These are phyloP conservation scores for Perilla frutescens DNA, from an alignment of 257 asterid species.

Conservation along the genomic window DNA sequence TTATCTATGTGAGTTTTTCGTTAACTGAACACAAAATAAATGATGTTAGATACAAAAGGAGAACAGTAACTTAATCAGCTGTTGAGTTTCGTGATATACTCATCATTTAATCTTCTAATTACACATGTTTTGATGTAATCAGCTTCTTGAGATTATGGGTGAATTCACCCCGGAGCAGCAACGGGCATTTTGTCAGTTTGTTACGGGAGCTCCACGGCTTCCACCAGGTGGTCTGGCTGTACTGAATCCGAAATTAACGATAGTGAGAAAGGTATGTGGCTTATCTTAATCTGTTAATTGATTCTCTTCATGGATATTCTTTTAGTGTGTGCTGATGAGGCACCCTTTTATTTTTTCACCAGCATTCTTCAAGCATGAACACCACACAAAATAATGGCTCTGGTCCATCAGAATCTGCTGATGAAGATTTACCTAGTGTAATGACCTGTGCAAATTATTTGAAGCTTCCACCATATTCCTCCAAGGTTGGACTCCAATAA, in stretches of 20 bases:
- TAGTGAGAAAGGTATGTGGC: constrained; percentile 85
- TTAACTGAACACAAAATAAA: constrained; percentile 10
- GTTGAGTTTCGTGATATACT: neutral
- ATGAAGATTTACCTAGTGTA: constrained; percentile 96
- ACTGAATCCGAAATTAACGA: constrained; percentile 92
- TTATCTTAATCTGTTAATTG: neutral
- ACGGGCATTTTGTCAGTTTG: constrained; percentile 96
- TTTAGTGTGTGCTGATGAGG: constrained; percentile 7
- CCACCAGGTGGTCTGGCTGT: constrained; percentile 98
- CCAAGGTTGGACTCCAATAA: constrained; percentile 59
- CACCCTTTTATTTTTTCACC: constrained; percentile 31
- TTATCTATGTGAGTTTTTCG: constrained; percentile 49
- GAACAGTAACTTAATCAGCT: constrained; percentile 4
- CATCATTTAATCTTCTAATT: neutral
- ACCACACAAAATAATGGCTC: constrained; percentile 56
- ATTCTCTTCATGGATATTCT: neutral
- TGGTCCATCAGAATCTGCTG: constrained; percentile 82
- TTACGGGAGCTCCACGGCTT: constrained; percentile 99
- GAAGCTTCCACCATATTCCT: constrained; percentile 98
- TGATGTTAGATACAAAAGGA: neutral
- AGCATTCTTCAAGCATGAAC: constrained; percentile 80
- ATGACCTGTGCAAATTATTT: constrained; percentile 99
- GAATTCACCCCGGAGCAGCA: constrained; percentile 94
- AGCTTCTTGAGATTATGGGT: constrained; percentile 98
- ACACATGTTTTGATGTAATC: constrained; percentile 25